These are phyloP conservation scores for Rhizopus arrhizus DNA, from an alignment of 371 early-diverging fungal species.

Conservation along the genomic window DNA sequence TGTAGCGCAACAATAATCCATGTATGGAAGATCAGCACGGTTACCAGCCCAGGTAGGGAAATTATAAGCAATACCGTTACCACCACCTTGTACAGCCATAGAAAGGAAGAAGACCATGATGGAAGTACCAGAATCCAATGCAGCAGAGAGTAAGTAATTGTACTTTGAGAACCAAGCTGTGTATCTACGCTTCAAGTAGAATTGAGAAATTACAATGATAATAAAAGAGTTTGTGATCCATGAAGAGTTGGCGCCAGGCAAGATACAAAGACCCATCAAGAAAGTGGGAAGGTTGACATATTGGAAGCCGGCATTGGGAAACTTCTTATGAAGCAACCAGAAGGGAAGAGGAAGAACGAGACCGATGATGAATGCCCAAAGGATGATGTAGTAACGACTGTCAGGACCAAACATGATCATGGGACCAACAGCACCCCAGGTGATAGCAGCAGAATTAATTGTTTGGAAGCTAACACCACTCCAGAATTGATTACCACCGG, in stretches of 20 bases:
- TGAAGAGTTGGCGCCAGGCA: constrained; percentile 46
- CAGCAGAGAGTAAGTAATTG: constrained; percentile 58
- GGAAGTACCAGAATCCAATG: constrained; percentile 61
- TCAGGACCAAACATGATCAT: constrained; percentile 65
- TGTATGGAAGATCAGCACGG: constrained; percentile 22
- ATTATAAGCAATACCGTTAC: constrained; percentile 30
- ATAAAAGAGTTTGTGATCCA: constrained; percentile 48
- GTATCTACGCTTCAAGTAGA: constrained; percentile 45
- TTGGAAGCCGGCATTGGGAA: constrained; percentile 42
- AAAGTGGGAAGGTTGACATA: constrained; percentile 53
- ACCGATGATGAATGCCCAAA: constrained; percentile 52
- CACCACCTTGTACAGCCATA: constrained; percentile 57
- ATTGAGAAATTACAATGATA: constrained; percentile 47
- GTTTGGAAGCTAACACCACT: constrained; percentile 52
- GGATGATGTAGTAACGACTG: constrained; percentile 62
- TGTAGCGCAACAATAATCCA: constrained; percentile 26
- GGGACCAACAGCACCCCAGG: constrained; percentile 82
- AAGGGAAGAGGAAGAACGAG: constrained; percentile 36
- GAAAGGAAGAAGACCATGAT: constrained; percentile 54
- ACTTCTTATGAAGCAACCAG: constrained; percentile 35
- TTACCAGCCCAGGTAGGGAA: constrained; percentile 64
- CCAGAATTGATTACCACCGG: constrained; percentile 56
- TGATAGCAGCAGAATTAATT: constrained; percentile 63
- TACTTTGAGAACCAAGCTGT: constrained; percentile 57
- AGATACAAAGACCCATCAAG: constrained; percentile 41